phyloP scores from a whole-genome alignment of 2,329 filamentous ascomycete genomes.

The Helicocarpus griseus region DNA sequence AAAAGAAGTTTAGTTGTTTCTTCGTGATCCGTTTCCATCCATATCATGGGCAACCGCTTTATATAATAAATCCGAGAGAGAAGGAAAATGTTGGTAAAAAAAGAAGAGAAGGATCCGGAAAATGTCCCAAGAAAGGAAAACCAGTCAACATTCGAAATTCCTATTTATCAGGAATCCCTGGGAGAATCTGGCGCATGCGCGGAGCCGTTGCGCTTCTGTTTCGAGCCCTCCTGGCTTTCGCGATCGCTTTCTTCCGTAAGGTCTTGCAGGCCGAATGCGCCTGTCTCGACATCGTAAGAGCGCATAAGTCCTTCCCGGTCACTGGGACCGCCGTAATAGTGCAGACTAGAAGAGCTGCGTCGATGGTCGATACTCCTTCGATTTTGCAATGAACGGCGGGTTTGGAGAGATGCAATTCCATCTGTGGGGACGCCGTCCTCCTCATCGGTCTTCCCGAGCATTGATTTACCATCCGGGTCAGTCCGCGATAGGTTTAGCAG shows the following conservation, averaged over 20 bases:
- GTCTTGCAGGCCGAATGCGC: slow-evolving; percentile 66
- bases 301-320: slow-evolving; percentile 79
- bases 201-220: slow-evolving; percentile 3
- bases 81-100: not conserved
- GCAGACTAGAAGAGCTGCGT: slow-evolving; percentile 54
- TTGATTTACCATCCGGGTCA: slow-evolving; percentile 69
- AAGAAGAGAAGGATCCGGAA: not conserved
- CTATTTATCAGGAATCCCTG: not conserved
- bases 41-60: not conserved
- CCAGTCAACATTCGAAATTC: not conserved
- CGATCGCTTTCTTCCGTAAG: slow-evolving; percentile 57
- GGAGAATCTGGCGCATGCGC: not conserved
- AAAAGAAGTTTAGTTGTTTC: not conserved
- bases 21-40: not conserved
- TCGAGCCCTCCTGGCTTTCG: slow-evolving; percentile 1
- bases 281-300: slow-evolving; percentile 77
- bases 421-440: slow-evolving; percentile 83
- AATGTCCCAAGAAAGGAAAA: not conserved
- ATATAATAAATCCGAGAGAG: not conserved
- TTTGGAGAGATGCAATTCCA: slow-evolving; percentile 79
- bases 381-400: slow-evolving; percentile 85
- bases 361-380: slow-evolving; percentile 57
- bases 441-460: slow-evolving; percentile 49
- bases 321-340: slow-evolving; percentile 45
- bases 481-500: slow-evolving; percentile 88